Evolutionary conservation across 352 stramenopile genomes (phyloP).

Genomic region (Thalassiosira livingstoniorum): DNA sequence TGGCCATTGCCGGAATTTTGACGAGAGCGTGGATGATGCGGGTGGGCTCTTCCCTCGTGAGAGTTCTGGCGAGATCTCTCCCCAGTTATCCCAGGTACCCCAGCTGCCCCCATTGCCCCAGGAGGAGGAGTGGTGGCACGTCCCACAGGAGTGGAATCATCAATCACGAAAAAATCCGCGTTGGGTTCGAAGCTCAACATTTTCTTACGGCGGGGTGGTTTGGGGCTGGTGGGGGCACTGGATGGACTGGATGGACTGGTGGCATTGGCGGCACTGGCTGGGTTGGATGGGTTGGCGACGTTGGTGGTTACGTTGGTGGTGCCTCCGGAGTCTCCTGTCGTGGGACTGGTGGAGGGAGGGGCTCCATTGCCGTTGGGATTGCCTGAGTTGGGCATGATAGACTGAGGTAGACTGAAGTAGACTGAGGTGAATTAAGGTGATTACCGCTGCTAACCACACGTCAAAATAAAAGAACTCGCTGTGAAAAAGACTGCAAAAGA

Average conservation of each 20-base stretch:
- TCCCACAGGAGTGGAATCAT: conserved; percentile 1
- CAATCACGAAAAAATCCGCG: conserved; percentile 40
- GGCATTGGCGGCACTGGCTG: neutral
- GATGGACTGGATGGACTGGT: neutral
- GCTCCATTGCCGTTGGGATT: no score
- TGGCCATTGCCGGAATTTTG: neutral
- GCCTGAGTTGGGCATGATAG: no score
- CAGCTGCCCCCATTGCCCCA: neutral
- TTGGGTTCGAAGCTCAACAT: conserved; percentile 21
- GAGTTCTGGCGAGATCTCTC: conserved; percentile 18
- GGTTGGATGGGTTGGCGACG: neutral
- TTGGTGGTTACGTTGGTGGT: neutral
- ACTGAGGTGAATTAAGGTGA: no score
- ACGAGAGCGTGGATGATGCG: neutral
- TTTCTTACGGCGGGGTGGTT: conserved; percentile 14
- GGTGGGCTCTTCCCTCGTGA: conserved; percentile 5
- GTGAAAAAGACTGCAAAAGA: no score
- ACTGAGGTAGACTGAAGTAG: no score
- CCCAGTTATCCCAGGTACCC: neutral
- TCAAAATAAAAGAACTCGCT: no score
- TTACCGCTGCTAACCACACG: no score
- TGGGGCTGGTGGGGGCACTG: neutral
- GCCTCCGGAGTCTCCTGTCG: no score
- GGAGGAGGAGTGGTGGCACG: neutral
- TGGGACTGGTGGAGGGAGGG: no score